Base-by-base conservation (phyloP, 805 yeast genomes). In the Cyberlindnera suaveolens region DNA sequence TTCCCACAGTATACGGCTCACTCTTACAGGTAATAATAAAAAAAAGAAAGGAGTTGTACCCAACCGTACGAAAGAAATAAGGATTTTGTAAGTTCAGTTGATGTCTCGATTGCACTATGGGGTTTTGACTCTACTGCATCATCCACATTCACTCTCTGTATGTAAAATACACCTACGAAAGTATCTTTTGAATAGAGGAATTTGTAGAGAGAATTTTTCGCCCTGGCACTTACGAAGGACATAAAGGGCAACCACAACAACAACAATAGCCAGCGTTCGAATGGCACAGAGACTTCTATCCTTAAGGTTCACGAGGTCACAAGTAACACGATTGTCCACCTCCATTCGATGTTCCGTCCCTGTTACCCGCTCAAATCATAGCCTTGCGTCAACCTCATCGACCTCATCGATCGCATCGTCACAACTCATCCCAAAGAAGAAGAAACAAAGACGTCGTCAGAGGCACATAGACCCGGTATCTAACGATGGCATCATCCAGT, bases 51-150 rank as follows among this genome's bases (percentile, higher is more conserved):
- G 16, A 14, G 16, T 31, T 5, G 33, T 15, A 6, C 33, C 9
- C 33, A 6, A 13, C 8, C 16, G 15, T 31, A n/a, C 15, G 10
- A 17, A 11, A 13, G 17, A 41, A 18, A 15, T 35, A 36, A 29
- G 48, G 39, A 37, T 45, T 29, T 45, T 47, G 53, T 43, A 39
- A 50, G 54, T 51, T 53, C 55, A 51, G 57, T 49, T 41, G 37
- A 32, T 30, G 43, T 42, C 23, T 41, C 38, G 40, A 27, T 38
- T n/a, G 6, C 29, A 34, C 50, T 36, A 40, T 51, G 42, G 47
- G 37, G 38, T 37, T 33, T 31, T 34, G 49, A 49, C 56, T 51
- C 57, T 53, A 53, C 41, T 40, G 30, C 57, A 49, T 14, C 35
- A 39, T 38, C 43, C 47, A 53, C 43, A 52, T 46, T n/a, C 34